Conservation (phyloP, 2,329 filamentous ascomycete species). For the Didymella lethalis region DNA sequence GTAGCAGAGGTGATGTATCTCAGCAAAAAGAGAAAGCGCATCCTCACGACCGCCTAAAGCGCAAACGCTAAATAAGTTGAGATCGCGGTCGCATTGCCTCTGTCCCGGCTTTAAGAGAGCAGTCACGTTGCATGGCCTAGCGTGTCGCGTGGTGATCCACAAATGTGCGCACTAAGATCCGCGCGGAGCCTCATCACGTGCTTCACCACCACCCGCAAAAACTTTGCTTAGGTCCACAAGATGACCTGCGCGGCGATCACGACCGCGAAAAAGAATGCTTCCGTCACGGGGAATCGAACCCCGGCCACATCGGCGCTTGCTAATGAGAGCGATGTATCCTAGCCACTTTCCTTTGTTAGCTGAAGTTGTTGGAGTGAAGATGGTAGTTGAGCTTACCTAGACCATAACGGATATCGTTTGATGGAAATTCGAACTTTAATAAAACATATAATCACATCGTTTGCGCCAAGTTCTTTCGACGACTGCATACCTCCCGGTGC, state of each 20-base stretch:
- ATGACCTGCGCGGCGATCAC: too few species aligned
- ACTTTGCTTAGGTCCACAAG: not conserved
- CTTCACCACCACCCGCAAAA: not conserved
- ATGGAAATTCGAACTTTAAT: too few species aligned
- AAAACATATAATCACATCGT: too few species aligned
- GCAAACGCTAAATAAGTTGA: not conserved
- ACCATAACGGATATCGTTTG: too few species aligned
- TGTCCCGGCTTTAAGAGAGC: not conserved
- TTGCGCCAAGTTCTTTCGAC: too few species aligned
- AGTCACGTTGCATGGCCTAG: not conserved
- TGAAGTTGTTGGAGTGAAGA: not conserved
- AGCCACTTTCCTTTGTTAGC: conserved; percentile 7
- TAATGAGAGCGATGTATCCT: conserved; percentile 14
- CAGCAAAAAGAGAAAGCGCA: not conserved
- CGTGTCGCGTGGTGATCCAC: too few species aligned
- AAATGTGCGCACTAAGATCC: not conserved
- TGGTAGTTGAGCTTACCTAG: too few species aligned
- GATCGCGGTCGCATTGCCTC: not conserved
- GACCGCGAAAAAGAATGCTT: not conserved
- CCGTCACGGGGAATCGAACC: conserved; percentile 16
- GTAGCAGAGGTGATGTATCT: not conserved
- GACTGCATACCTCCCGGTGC: too few species aligned
- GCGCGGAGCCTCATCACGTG: not conserved
- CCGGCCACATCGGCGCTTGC: conserved; percentile 6
- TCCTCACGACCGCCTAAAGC: not conserved